Conservation (phyloP, 768 basidiomycete genomes). For the Butyriboletus loyo region DNA sequence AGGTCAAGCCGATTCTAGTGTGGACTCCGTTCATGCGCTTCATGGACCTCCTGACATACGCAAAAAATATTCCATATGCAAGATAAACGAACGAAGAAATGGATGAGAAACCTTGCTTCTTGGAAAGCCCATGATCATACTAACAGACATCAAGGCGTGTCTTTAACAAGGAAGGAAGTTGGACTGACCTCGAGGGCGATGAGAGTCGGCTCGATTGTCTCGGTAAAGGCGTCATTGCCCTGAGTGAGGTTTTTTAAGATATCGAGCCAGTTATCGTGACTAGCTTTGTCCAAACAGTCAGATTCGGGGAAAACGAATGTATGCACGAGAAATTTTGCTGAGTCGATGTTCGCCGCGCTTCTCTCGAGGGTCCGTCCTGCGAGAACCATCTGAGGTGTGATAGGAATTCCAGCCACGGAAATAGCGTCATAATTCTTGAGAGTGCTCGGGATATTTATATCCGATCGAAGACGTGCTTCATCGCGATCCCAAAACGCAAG, state of each 20-base stretch:
- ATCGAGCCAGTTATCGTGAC: conserved; percentile 64
- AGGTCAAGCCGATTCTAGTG: conserved; percentile 84
- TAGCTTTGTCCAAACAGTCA: conserved; percentile 60
- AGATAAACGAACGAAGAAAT: conserved; percentile 71
- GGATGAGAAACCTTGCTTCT: conserved; percentile 48
- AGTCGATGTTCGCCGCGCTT: conserved; percentile 51
- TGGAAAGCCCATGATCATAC: conserved; percentile 52
- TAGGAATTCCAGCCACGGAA: conserved; percentile 57
- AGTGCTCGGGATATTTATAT: conserved; percentile 56
- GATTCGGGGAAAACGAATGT: conserved; percentile 81
- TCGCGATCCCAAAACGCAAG: conserved; percentile 74
- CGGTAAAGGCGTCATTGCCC: conserved; percentile 35
- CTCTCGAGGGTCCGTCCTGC: conserved; percentile 62
- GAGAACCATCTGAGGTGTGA: conserved; percentile 74
- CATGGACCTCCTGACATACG: conserved; percentile 74
- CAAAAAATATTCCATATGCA: conserved; percentile 72
- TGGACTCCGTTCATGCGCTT: conserved; percentile 81
- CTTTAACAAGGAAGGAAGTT: conserved; percentile 10
- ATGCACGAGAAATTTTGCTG: conserved; percentile 68
- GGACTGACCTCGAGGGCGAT: conserved; percentile 43
- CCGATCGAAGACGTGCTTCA: conserved; percentile 47
- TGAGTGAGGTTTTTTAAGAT: conserved; percentile 45
- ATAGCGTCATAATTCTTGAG: conserved; percentile 51
- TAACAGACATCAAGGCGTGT: conserved; percentile 26
- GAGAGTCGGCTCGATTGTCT: conserved; percentile 42